These are phyloP conservation scores for Phlebopus sp. DNA, from an alignment of 1,284 basidiomycete genomes.

Conservation along the genomic window DNA sequence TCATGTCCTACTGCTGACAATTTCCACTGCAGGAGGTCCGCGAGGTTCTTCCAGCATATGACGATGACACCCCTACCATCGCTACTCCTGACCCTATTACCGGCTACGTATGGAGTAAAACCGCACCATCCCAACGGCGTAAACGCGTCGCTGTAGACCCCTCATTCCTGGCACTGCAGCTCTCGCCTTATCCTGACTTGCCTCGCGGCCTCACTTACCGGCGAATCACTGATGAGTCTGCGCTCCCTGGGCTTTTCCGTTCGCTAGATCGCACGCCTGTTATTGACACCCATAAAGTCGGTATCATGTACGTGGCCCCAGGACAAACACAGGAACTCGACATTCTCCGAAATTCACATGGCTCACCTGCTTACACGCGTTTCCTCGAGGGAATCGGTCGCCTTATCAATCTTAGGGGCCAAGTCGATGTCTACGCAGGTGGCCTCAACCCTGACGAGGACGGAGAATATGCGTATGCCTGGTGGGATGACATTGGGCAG, in stretches of 20 bases:
- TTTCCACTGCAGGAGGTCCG: slow-evolving; percentile 21
- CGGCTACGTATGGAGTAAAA: slow-evolving; percentile 81
- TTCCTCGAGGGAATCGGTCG: slow-evolving; percentile 90
- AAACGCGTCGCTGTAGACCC: slow-evolving; percentile 87
- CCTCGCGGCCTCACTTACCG: slow-evolving; percentile 36
- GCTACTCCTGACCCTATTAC: slow-evolving; percentile 64
- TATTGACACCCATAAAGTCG: slow-evolving; percentile 97
- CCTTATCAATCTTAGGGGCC: slow-evolving; percentile 87
- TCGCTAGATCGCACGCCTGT: slow-evolving; percentile 87
- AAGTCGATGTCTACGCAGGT: slow-evolving; percentile 92
- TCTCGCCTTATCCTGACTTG: slow-evolving; percentile 73
- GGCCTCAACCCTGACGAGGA: slow-evolving; percentile 89
- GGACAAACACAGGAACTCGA: slow-evolving; percentile 85
- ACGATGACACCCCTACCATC: slow-evolving; percentile 15
- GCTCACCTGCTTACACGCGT: slow-evolving; percentile 91
- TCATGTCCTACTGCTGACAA: background rate
- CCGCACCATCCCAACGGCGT: slow-evolving; percentile 82
- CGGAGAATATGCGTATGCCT: slow-evolving; percentile 94
- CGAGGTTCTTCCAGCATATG: slow-evolving; percentile 7
- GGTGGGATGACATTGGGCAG: slow-evolving; percentile 98
- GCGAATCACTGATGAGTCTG: slow-evolving; percentile 55
- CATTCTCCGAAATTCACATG: slow-evolving; percentile 88
- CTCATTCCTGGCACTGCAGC: slow-evolving; percentile 82
- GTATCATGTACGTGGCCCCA: slow-evolving; percentile 93
- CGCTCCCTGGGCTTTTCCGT: slow-evolving; percentile 57